phyloP scores from a whole-genome alignment of 306 rosid species.

The Geum urbanum region DNA sequence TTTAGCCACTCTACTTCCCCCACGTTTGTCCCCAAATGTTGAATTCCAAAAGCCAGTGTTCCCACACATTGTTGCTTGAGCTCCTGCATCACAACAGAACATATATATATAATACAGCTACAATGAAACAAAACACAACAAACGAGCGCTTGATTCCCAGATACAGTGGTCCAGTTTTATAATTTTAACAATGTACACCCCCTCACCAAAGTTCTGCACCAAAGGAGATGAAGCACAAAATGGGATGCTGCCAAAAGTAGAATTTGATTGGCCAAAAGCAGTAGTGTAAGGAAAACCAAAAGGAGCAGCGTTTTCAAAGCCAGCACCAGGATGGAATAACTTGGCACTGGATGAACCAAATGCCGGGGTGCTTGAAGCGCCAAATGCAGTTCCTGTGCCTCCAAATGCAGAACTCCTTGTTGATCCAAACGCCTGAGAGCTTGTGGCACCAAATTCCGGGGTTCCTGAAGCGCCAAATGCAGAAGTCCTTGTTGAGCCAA shows the following conservation, averaged over 20 bases:
- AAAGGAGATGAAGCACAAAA: conserved; percentile 64
- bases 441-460: conserved; percentile 27
- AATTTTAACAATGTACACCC: neutral
- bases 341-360: conserved; percentile 32
- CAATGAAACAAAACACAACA: neutral
- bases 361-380: conserved; percentile 36
- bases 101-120: neutral
- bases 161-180: neutral
- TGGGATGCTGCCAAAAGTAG: conserved; percentile 68
- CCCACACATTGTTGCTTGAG: conserved; percentile 63
- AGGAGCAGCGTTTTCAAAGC: conserved; percentile 57
- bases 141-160: neutral
- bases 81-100: conserved; percentile 38
- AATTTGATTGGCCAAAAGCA: conserved; percentile 66
- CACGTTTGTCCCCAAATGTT: conserved; percentile 68
- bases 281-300: conserved; percentile 59
- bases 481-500: conserved; percentile 28
- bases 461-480: conserved; percentile 26
- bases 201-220: conserved; percentile 68
- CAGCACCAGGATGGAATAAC: conserved; percentile 24
- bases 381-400: conserved; percentile 34
- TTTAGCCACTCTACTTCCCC: conserved; percentile 71
- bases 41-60: conserved; percentile 61
- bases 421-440: conserved; percentile 26
- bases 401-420: conserved; percentile 41